Base-by-base conservation (phyloP, 345 rosid species). In the Salix viminalis region DNA sequence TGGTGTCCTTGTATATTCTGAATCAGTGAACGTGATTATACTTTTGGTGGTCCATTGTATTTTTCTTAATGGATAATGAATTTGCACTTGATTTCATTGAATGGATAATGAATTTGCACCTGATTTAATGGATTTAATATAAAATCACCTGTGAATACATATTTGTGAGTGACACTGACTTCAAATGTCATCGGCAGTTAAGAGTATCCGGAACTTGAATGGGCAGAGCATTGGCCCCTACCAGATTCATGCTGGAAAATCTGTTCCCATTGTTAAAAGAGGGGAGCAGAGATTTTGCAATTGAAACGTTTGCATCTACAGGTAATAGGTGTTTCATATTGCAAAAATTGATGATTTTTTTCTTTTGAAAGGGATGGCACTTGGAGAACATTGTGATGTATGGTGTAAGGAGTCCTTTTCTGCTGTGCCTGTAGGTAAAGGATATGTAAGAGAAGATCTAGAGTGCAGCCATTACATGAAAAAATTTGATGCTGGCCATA, bases 401-500 rank as follows among this genome's bases (percentile, higher is more conserved):
- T 24, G 21, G n/a, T 65, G 62, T 58, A 67, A 70, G 60, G 52
- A 13, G 21, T 71, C 26, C 26, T 67, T 77, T 80, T 13, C 37
- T 65, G 65, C 34, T 39, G 23, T 56, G 13, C 42, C 2, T 86
- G 76, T 80, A 96, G 99, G 98, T 68, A 91, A 93, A 84, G 98
- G 99, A 82, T 84, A 82, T 71, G 96, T 96, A 11, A 86, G 97
- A 81, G 97, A 92, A 83, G 98, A 96, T 86, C 82, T 96, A 12
- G 97, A 94, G 80, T 96, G 99, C 84, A 89, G 98, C 82, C 98
- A 96, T 79, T 93, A 92, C 85, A 93, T 91, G 98, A 93, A 93
- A 85, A 85, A 84, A 71, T 92, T 90, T 76, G 98, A 93, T 70
- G 91, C 13, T 18, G 94, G 96, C 15, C 97, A 92, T 73, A 81